A percentile compares a stretch with the other conserved stretches of the same genome.
Conservation (phyloP, 1,139 yeast species). For the Candida mesenterica region DNA sequence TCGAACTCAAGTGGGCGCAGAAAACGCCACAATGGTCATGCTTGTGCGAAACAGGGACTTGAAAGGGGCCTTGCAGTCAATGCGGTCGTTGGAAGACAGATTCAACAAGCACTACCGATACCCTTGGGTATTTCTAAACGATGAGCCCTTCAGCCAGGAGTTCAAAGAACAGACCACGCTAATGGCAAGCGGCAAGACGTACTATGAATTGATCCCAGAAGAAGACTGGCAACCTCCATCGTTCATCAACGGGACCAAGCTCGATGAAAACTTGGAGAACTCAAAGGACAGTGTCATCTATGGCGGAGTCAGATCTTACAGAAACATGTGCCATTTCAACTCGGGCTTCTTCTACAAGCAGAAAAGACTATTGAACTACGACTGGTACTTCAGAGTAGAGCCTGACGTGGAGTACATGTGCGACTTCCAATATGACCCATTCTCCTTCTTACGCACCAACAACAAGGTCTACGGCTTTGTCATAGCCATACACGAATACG, state of each 20-base stretch:
- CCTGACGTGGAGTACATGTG: slow-evolving; percentile 49
- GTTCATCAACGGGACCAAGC: slow-evolving; percentile 31
- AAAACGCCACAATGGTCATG: slow-evolving; percentile 53
- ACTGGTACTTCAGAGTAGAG: slow-evolving; percentile 48
- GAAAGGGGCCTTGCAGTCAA: slow-evolving; percentile 40
- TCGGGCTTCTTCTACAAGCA: slow-evolving; percentile 47
- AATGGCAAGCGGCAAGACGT: slow-evolving; percentile 81
- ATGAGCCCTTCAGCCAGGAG: slow-evolving; percentile 40
- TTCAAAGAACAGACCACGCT: slow-evolving; percentile 59
- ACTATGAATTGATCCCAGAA: slow-evolving; percentile 41
- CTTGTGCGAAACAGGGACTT: slow-evolving; percentile 44
- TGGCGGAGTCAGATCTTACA: slow-evolving; percentile 40
- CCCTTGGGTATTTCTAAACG: slow-evolving; percentile 48
- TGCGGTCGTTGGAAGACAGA: slow-evolving; percentile 46
- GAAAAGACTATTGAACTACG: slow-evolving; percentile 36
- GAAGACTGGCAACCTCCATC: slow-evolving; percentile 46
- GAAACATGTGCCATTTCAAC: slow-evolving; percentile 52
- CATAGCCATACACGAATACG: slow-evolving; percentile 45
- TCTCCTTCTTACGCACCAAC: slow-evolving; percentile 31
- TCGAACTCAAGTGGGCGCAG: slow-evolving; percentile 39
- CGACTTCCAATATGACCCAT: slow-evolving; percentile 50
- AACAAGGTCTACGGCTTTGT: slow-evolving; percentile 44
- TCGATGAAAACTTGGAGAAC: slow-evolving; percentile 29
- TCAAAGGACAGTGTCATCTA: slow-evolving; percentile 31
- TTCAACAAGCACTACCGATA: slow-evolving; percentile 46